A percentile compares a stretch with the other conserved stretches of the same genome.
Evolutionary conservation across 2,329 filamentous ascomycete species (phyloP).

Genomic region (Epicoccum nigrum): DNA sequence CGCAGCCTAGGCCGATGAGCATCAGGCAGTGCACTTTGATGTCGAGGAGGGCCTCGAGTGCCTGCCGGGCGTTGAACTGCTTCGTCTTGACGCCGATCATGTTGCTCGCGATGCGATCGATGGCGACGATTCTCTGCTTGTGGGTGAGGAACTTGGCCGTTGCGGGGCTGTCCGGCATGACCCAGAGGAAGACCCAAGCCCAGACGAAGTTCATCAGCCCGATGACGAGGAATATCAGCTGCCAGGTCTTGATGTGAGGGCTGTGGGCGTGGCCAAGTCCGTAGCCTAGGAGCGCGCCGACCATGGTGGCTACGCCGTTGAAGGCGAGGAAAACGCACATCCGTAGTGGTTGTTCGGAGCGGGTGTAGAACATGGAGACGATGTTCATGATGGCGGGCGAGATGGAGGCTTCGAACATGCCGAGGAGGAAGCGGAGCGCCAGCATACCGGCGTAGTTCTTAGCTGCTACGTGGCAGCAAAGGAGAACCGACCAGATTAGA

Average conservation of each 20-base stretch:
- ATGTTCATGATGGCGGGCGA: conserved; percentile 48
- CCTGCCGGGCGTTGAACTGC: conserved; percentile 46
- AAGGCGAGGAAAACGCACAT: conserved; percentile 53
- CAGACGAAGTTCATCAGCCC: conserved; percentile 47
- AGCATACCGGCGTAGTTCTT: conserved; percentile 48
- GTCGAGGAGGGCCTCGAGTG: conserved; percentile 51
- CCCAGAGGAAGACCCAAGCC: conserved; percentile 43
- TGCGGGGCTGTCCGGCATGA: conserved; percentile 48
- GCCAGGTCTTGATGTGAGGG: conserved; percentile 39
- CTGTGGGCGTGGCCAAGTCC: conserved; percentile 42
- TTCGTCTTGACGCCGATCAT: conserved; percentile 53
- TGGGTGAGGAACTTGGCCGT: conserved; percentile 46
- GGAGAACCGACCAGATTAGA: conserved; percentile 54
- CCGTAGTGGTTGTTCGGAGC: conserved; percentile 49
- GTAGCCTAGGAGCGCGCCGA: conserved; percentile 46
- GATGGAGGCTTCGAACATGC: conserved; percentile 48
- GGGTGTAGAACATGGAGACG: conserved; percentile 47
- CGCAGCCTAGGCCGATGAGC: conserved; percentile 52
- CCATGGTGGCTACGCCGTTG: conserved; percentile 48
- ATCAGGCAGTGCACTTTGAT: conserved; percentile 49
- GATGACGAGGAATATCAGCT: conserved; percentile 48
- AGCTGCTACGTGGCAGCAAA: conserved; percentile 50
- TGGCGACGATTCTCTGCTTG: conserved; percentile 49
- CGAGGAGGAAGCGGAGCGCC: conserved; percentile 42
- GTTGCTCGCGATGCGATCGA: conserved; percentile 49